phyloP scores from a whole-genome alignment of 2,329 filamentous ascomycete species.

The Macrophomina pseudophaseolina region DNA sequence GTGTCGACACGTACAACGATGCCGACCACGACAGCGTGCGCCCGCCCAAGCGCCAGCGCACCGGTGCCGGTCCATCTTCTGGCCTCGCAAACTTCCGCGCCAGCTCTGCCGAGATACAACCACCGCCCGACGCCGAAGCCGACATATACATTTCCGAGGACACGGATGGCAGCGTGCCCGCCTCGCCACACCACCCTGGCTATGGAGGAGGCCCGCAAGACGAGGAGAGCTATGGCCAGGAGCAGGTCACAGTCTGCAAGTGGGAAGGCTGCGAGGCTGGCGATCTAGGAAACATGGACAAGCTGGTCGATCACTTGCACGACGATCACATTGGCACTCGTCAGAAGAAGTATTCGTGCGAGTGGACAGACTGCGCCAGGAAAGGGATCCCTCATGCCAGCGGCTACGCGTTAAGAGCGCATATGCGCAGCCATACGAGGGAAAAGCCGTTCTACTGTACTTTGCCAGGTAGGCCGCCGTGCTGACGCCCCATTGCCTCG shows the following conservation, averaged over 20 bases:
- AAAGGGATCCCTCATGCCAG: constrained; percentile 93
- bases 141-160: constrained; percentile 82
- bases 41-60: constrained; percentile 47
- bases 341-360: constrained; percentile 97
- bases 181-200: constrained; percentile 52
- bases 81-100: constrained; percentile 30
- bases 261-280: constrained; percentile 59
- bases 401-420: constrained; percentile 92
- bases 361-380: constrained; percentile 87
- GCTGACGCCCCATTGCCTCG: constrained; percentile 36
- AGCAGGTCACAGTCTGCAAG: constrained; percentile 55
- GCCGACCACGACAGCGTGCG: constrained; percentile 37
- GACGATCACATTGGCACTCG: constrained; percentile 91
- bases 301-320: constrained; percentile 64
- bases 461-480: constrained; percentile 70
- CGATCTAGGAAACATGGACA: constrained; percentile 57
- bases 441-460: constrained; percentile 99
- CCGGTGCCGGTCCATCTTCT: constrained; percentile 32
- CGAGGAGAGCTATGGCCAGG: constrained; percentile 35
- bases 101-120: constrained; percentile 34
- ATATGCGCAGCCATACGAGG: constrained; percentile 96
- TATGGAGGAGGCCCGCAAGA: constrained; percentile 29
- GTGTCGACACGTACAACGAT: constrained; percentile 47
- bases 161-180: constrained; percentile 78
- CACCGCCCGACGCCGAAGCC: constrained; percentile 40